Base-by-base conservation (phyloP, 768 basidiomycete species). In the Lactarius vividus region DNA sequence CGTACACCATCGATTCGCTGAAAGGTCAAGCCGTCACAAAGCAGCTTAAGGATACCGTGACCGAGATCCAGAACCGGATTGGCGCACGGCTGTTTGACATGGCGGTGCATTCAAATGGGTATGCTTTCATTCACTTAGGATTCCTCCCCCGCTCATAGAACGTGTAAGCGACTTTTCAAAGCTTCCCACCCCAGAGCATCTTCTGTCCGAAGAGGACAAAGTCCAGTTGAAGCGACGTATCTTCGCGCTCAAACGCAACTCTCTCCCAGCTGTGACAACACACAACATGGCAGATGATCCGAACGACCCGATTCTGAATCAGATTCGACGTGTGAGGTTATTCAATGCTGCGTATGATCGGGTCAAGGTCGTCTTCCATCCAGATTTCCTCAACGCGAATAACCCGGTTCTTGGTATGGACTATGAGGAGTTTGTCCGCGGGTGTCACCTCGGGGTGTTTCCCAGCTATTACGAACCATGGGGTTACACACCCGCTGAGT, bases 391-490 rank as follows among this genome's bases (percentile, higher is more conserved):
- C 74, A 98, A 96, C 77, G 88, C 93, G 66, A 98, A 96, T 78
- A 98, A 98, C 78, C 97, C 97, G 0, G 97, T 98, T 61, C 79
- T 99, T 23, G 96, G 95, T 2, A 82, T 99, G 65, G 97, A 99
- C 74, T 99, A 99, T 75, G 97, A 99, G 77, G 97, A 99, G 78
- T 99, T 99, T 73, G 97, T 98, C 42, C 82, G 97, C 69, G 97
- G 97, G 1, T 98, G 96, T 74, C 97, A 99, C 80, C 79, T 99
- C 57, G 97, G 97, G 57, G 96, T 99, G 46, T 99, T 99, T 84
- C 96, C 97, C 2, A 93, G 90, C 70, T 98, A 98, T 74, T 98
- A 97, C 74, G 92, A 96, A 78, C 94, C 94, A 3, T 94, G 93
- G 93, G 93, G 93, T 0, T 97, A 97, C 74, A 97, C 94, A 1